Conservation (phyloP, 768 basidiomycete genomes). For the Mycena leptocephala region DNA sequence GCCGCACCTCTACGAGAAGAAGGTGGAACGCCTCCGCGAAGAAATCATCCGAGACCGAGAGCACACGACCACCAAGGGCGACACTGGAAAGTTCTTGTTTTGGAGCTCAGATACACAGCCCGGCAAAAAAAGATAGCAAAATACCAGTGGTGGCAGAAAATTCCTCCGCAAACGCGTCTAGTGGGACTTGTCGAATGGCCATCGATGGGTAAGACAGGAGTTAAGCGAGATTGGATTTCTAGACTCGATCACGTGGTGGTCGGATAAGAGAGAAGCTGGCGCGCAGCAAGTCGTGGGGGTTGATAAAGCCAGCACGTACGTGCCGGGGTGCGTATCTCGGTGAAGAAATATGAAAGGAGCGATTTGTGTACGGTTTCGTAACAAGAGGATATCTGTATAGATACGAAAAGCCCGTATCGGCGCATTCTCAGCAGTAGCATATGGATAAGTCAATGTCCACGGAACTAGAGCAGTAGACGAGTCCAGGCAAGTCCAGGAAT, state of each 20-base stretch:
- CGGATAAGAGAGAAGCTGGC: background rate
- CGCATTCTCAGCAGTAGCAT: background rate
- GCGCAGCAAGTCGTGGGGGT: background rate
- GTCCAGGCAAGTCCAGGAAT: no score
- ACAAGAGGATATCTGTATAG: background rate
- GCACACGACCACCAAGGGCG: constrained; percentile 83
- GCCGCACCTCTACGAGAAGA: constrained; percentile 78
- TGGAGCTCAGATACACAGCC: background rate
- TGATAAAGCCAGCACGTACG: background rate
- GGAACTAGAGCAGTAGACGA: background rate
- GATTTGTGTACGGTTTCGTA: background rate
- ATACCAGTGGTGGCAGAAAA: constrained; percentile 71
- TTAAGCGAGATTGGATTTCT: background rate
- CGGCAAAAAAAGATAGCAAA: background rate
- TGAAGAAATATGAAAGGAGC: no score
- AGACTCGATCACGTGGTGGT: constrained; percentile 21
- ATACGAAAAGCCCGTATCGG: constrained; percentile 15
- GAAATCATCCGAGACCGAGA: constrained; percentile 94
- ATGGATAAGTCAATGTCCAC: background rate
- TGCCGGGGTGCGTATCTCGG: no score
- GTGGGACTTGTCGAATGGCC: constrained; percentile 60
- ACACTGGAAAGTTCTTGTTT: constrained; percentile 89
- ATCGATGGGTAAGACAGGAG: constrained; percentile 47
- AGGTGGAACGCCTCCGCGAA: constrained; percentile 92
- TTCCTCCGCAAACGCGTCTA: constrained; percentile 62